Evolutionary conservation across 1,284 basidiomycete genomes (phyloP), one percentile per base, ranked within the genome.

Genomic region (Afroboletus lepidellus): DNA sequence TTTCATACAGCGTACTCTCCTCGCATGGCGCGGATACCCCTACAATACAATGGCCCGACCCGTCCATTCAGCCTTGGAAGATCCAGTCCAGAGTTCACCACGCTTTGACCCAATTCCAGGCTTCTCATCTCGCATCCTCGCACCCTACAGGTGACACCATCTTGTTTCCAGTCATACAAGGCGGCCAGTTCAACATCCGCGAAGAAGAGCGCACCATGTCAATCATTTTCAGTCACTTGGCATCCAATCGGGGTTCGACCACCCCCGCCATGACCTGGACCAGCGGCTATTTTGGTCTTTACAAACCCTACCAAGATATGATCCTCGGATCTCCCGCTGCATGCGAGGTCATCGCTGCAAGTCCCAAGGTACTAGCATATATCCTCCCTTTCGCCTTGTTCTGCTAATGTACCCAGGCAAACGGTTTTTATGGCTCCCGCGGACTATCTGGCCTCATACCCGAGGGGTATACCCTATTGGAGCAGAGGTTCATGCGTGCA

Each of bases 251-350:
- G 45, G 23, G 67, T n/a, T n/a, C n/a, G 8, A 44, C 47, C 43
- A 63, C 72, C 5, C 81, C 84, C 3, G 55, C 81, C 5, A 65
- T 90, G 41, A 81, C 95, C 67, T 73, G 96, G 62, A 99, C 96
- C 13, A 94, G 87, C 57, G 96, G 97, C 15, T 99, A 99, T 72
- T 99, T 99, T 65, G 91, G 90, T 8, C 75, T 98, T 34, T 91
- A 90, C 62, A 75, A 79, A 55, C 80, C 80, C n/a, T 98, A 98
- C 70, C 90, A 92, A 65, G 72, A 81, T 25, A 75, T 85, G 23
- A 77, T 95, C 24, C 72, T 96, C 25, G 74, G 74, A n/a, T 76
- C 77, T 3, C 73, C 73, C 27, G 72, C 84, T n/a, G 77, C 83
- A 21, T 88, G 88, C 51, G 72, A 84, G 36, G 83, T 99, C 51